Evolutionary conservation across 345 rosid genomes (phyloP).

Genomic region (Gynandropsis gynandra): DNA sequence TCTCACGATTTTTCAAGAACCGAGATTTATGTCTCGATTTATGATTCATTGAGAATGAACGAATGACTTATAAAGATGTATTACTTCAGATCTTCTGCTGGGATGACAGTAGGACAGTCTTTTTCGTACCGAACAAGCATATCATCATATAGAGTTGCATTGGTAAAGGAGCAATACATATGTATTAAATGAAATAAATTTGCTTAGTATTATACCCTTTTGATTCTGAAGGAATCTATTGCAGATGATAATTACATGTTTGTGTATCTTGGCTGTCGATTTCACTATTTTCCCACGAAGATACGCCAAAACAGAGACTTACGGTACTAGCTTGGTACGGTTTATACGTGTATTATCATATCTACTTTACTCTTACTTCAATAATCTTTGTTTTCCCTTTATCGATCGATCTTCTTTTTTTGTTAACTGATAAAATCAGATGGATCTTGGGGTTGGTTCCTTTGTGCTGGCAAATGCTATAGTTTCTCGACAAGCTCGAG

Average conservation of each 20-base stretch:
- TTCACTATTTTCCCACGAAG: constrained; percentile 79
- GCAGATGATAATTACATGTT: constrained; percentile 75
- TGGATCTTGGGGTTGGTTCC: constrained; percentile 98
- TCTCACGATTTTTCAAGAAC: neutral
- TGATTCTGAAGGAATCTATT: constrained; percentile 20
- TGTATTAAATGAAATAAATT: neutral
- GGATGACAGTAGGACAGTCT: constrained; percentile 30
- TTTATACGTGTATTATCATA: constrained; percentile 1
- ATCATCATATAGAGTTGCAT: too few species aligned
- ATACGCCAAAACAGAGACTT: constrained; percentile 82
- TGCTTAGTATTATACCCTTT: constrained; percentile 5
- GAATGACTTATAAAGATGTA: neutral
- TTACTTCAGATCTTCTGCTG: constrained; percentile 35
- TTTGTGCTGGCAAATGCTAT: constrained; percentile 72
- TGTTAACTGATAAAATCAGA: constrained; percentile 38
- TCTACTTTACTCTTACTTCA: constrained; percentile 1
- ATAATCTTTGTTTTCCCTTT: neutral
- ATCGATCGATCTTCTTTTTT: neutral
- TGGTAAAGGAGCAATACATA: constrained; percentile 41
- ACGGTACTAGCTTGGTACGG: constrained; percentile 74
- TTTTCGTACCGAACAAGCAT: constrained; percentile 39
- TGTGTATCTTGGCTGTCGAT: constrained; percentile 91
- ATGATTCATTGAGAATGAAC: neutral
- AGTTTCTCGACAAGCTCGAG: too few species aligned
- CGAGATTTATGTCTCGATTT: neutral